Percentiles rank a stretch among this genome's conserved stretches.
These are phyloP conservation scores for Sordariomycetes sp. DNA, from an alignment of 2,329 filamentous ascomycete genomes.

Conservation along the genomic window DNA sequence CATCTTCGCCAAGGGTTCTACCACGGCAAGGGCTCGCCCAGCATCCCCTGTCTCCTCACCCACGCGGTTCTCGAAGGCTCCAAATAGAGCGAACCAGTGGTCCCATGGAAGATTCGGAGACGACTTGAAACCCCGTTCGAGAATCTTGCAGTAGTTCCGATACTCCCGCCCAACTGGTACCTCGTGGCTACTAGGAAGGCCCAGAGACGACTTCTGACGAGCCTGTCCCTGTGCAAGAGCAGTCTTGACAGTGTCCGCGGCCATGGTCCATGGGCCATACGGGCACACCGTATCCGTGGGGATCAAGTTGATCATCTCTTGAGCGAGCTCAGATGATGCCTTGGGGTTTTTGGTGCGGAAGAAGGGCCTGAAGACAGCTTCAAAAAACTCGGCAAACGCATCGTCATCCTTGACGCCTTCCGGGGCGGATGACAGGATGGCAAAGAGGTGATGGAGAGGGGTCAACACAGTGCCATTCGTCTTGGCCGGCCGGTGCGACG, in stretches of 20 bases:
- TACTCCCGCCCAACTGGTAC: conserved; percentile 51
- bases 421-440: conserved; percentile 43
- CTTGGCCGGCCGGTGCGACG: conserved; percentile 50
- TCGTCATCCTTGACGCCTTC: conserved; percentile 35
- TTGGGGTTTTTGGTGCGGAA: conserved; percentile 36
- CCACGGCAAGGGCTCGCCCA: conserved; percentile 52
- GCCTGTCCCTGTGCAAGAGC: conserved; percentile 25
- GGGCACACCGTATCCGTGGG: conserved; percentile 33
- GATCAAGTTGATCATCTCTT: conserved; percentile 38
- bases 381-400: conserved; percentile 32
- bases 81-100: conserved; percentile 45
- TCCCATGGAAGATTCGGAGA: conserved; percentile 34
- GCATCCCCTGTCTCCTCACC: conserved; percentile 56
- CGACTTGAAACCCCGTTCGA: conserved; percentile 48
- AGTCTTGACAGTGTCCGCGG: conserved; percentile 29
- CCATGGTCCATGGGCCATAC: conserved; percentile 40
- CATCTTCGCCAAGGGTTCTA: conserved; percentile 59
- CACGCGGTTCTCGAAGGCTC: conserved; percentile 43
- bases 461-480: conserved; percentile 38
- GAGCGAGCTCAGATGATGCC: conserved; percentile 32
- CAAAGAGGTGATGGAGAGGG: conserved; percentile 56
- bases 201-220: conserved; percentile 9
- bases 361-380: conserved; percentile 46
- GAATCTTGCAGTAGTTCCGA: conserved; percentile 55
- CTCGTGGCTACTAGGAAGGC: conserved; percentile 19